phyloP scores from a whole-genome alignment of 108 stramenopile species.

The Cyclostephanos tholiformis region DNA sequence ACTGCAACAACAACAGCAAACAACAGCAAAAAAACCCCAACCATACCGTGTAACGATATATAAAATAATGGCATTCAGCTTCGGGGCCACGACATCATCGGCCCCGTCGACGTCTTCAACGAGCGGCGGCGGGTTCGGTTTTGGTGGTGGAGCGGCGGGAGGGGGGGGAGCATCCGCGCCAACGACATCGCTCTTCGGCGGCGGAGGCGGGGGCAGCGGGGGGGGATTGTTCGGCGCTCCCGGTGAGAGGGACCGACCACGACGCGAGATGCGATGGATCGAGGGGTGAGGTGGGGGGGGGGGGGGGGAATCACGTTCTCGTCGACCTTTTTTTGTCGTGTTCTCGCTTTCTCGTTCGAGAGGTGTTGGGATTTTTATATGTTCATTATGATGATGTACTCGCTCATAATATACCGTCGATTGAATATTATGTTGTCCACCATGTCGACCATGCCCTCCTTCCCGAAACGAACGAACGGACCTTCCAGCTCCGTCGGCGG shows the following conservation, averaged over 20 bases:
- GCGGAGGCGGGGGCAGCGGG: slow-evolving; percentile 13
- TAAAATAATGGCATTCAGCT: slow-evolving; percentile 28
- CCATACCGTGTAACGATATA: background rate
- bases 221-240: slow-evolving; percentile 36
- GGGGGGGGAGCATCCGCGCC: background rate
- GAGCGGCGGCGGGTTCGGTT: slow-evolving; percentile 2
- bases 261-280: background rate
- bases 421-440: too few relatives aligned
- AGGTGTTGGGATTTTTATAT: too few relatives aligned
- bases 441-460: too few relatives aligned
- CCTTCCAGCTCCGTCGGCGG: slow-evolving; percentile 19
- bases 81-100: slow-evolving; percentile 18
- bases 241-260: background rate
- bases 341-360: background rate
- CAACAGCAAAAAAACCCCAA: too few relatives aligned
- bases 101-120: background rate
- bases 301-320: too few relatives aligned
- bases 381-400: too few relatives aligned
- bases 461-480: background rate
- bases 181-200: background rate
- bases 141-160: background rate
- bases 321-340: too few relatives aligned
- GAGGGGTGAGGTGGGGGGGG: too few relatives aligned
- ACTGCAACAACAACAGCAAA: too few relatives aligned
- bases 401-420: too few relatives aligned